Evolutionary conservation across 345 rosid species (phyloP).

Genomic region (Eucalyptus sideroxylon): DNA sequence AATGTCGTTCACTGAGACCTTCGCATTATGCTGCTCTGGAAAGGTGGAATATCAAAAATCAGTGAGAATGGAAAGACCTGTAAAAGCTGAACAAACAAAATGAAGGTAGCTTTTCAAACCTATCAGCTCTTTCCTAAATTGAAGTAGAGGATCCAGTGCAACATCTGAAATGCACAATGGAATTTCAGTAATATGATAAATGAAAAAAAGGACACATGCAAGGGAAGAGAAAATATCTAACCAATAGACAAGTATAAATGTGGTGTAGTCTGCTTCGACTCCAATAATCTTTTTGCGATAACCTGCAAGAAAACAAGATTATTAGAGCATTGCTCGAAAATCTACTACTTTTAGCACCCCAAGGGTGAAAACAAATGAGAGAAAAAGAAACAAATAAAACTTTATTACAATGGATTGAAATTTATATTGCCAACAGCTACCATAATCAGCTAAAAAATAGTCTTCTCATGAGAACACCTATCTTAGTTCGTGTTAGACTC

Average conservation of each 20-base stretch:
- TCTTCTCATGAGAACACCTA: background rate
- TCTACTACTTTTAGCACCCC: background rate
- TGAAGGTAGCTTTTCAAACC: constrained; percentile 27
- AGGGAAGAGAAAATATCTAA: constrained; percentile 1
- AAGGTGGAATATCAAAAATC: constrained; percentile 4
- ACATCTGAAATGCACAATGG: constrained; percentile 47
- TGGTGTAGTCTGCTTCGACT: constrained; percentile 88
- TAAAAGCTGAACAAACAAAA: background rate
- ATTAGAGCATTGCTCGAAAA: background rate
- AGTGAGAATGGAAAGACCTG: constrained; percentile 1
- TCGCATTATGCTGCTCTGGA: constrained; percentile 71
- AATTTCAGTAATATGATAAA: background rate
- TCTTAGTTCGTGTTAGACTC: background rate
- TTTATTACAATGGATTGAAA: background rate
- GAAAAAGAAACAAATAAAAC: background rate
- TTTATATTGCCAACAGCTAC: background rate
- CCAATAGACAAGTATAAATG: constrained; percentile 89
- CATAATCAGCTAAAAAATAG: background rate
- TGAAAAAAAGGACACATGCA: background rate
- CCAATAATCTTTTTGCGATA: constrained; percentile 87
- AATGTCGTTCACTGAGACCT: constrained; percentile 97
- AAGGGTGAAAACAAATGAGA: background rate
- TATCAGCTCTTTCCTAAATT: constrained; percentile 84
- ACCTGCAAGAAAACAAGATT: constrained; percentile 27
- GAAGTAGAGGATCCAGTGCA: constrained; percentile 87